A percentile compares a stretch with the other conserved stretches of the same genome.
Evolutionary conservation across 345 rosid species (phyloP).

Genomic region (Raphanus raphanistrum): DNA sequence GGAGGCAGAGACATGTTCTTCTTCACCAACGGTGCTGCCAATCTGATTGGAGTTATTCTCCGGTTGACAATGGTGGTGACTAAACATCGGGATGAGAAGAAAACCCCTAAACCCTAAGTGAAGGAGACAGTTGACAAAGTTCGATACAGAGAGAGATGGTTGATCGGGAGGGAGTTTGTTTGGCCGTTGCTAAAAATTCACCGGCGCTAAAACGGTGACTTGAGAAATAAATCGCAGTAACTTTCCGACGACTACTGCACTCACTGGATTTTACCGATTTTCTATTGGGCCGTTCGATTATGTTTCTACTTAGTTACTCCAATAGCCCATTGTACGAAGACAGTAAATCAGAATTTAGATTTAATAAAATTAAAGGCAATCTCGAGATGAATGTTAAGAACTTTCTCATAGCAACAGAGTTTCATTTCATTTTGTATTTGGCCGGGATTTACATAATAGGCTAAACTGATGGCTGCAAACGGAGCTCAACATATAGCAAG

Average conservation of each 20-base stretch:
- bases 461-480: conserved; percentile 33
- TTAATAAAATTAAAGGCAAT: background rate
- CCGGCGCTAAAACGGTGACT: conserved; percentile 21
- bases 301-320: background rate
- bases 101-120: conserved; percentile 34
- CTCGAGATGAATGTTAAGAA: conserved; percentile 5
- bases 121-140: conserved; percentile 8
- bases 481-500: conserved; percentile 30
- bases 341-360: background rate
- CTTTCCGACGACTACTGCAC: conserved; percentile 17
- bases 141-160: conserved; percentile 16
- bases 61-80: conserved; percentile 37
- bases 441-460: conserved; percentile 26
- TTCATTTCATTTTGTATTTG: conserved; percentile 9
- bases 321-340: background rate
- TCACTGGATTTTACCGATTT: background rate
- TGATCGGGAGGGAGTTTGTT: background rate
- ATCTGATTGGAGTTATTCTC: conserved; percentile 53
- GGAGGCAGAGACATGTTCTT: conserved; percentile 47
- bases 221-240: background rate
- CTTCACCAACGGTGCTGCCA: conserved; percentile 44
- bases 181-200: conserved; percentile 22
- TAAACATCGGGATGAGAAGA: conserved; percentile 48
- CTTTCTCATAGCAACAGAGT: conserved; percentile 28
- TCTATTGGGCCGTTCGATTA: background rate